Base-by-base conservation (phyloP, 371 early-diverging fungal genomes). In the Zancudomyces culisetae region DNA sequence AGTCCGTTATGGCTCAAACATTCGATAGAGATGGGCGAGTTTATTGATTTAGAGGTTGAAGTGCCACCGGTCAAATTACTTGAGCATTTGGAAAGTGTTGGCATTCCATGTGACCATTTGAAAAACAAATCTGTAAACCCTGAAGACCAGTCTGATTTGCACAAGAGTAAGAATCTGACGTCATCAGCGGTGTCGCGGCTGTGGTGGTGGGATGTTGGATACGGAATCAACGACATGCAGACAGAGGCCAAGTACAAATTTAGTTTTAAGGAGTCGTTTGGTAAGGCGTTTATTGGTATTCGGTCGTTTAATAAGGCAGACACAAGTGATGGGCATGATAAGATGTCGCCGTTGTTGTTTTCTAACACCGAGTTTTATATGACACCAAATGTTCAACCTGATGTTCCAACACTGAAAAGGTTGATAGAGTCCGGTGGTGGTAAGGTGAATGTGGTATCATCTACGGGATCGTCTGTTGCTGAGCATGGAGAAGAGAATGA, bases 371-470 rank as follows among this genome's bases (percentile, higher is more conserved):
- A 54, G 22, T 58, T 65, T 49, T 45, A 55, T 18, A 49, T 65
- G 13, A 65, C 65, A 22, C 64, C 64, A 27, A 26, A 35, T 22
- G 46, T 56, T 3, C 45, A 53, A 41, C 65, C 65, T 2, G 27
- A 45, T 21, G 27, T 63, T 15, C 27, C 42, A 21, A 54, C 46
- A 21, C 58, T 65, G 19, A 39, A 35, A 40, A 52, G 60, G 27
- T 52, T 65, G 30, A 43, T 65, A 6, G 65, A 63, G 45, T 41
- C 46, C 15, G 58, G 58, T 0, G 65, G 65, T 2, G 65, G 65
- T 43, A 27, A 27, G 24, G 60, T 54, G 1, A 62, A 60, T 15
- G 42, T 43, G 12, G 45, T 30, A 13, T 58, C 60, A 23, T 43
- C 53, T 0, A 35, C 42, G 1, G 1, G 42, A 13, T 30, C 52